Evolutionary conservation across 352 stramenopile species (phyloP).

Genomic region (Pythium sp.): DNA sequence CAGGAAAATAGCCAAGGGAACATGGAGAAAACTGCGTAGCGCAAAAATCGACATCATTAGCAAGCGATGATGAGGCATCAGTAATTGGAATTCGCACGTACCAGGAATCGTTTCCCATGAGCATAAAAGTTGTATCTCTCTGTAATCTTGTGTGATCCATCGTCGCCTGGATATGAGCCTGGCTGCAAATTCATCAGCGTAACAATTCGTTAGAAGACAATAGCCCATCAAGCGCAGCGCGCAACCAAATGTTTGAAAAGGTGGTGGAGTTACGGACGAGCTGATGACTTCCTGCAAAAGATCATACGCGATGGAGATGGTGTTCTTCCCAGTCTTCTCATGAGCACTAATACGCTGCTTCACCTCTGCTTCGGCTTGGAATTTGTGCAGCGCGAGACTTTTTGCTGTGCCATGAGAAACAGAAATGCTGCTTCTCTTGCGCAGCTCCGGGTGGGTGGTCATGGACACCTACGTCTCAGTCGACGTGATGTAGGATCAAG

Average conservation of each 20-base stretch:
- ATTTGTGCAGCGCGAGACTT: conserved; percentile 21
- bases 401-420: conserved; percentile 8
- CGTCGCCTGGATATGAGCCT: conserved; percentile 18
- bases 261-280: conserved; percentile 18
- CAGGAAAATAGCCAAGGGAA: conserved; percentile 46
- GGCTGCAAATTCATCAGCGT: conserved; percentile 6
- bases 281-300: conserved; percentile 34
- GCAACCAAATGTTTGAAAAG: not conserved
- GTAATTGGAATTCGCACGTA: conserved; percentile 22
- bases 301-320: conserved; percentile 14
- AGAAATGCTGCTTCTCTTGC: not conserved
- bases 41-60: not conserved
- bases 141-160: conserved; percentile 19
- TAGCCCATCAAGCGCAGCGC: not conserved
- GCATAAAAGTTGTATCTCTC: conserved; percentile 58
- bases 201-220: not conserved
- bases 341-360: not conserved
- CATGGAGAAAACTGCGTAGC: conserved; percentile 51
- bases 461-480: not conserved
- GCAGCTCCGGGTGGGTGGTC: not conserved
- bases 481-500: not conserved
- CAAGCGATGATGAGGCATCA: not conserved
- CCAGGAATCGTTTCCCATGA: conserved; percentile 55
- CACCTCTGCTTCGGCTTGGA: conserved; percentile 14
- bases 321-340: no score